Conservation (phyloP, 1,284 basidiomycete species). For the Fomes fomentarius region DNA sequence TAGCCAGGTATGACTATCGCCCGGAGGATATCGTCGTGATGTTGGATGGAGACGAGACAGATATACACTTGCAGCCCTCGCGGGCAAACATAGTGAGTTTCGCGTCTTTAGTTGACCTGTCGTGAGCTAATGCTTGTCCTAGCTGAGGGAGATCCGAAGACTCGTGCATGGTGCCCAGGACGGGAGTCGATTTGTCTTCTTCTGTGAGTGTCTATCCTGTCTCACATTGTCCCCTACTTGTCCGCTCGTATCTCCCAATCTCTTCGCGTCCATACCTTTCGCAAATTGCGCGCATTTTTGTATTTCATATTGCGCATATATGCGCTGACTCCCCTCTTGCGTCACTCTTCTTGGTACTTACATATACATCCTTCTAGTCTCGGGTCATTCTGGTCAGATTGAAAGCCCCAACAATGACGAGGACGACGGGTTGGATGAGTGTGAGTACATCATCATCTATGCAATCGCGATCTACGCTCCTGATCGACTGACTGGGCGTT, state of each 20-base stretch:
- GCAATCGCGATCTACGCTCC: constrained; percentile 13
- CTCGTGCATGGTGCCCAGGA: constrained; percentile 9
- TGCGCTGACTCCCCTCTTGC: background rate
- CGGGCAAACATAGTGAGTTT: constrained; percentile 21
- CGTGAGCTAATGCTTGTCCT: background rate
- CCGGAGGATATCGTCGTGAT: constrained; percentile 13
- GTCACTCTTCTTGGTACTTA: background rate
- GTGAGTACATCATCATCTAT: constrained; percentile 24
- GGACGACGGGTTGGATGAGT: constrained; percentile 36
- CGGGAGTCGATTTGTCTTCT: constrained; percentile 23
- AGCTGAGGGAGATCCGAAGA: constrained; percentile 12
- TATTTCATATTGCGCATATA: too few species aligned
- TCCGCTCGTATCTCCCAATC: background rate
- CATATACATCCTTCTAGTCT: constrained; percentile 1
- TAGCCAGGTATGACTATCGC: constrained; percentile 9
- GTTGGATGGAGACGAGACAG: constrained; percentile 3
- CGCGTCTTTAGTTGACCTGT: background rate
- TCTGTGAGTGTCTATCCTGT: constrained; percentile 14
- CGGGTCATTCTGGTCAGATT: constrained; percentile 20
- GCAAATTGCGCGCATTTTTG: too few species aligned
- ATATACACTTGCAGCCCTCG: constrained; percentile 7
- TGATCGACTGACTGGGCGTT: background rate
- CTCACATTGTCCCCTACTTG: background rate
- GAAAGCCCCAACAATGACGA: constrained; percentile 12
- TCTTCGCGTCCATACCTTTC: background rate